These are phyloP conservation scores for Trichocladium antarcticum DNA, from an alignment of 495 filamentous ascomycete species.

Conservation along the genomic window DNA sequence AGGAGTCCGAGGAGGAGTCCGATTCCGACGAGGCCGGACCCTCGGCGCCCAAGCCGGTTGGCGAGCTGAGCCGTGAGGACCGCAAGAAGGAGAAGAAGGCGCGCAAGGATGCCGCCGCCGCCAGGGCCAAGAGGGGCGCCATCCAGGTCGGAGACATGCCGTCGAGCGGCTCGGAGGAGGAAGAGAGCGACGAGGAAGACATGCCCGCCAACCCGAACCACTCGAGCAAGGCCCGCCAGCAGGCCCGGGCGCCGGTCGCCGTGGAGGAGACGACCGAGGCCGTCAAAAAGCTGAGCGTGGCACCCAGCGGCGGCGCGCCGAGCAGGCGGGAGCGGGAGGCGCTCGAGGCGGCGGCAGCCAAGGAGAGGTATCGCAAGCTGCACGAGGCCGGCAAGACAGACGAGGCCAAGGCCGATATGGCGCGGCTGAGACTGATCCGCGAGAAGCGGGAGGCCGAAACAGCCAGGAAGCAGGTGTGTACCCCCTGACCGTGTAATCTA, in stretches of 20 bases:
- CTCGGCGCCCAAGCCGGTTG: constrained; percentile 27
- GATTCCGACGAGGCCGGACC: constrained; percentile 19
- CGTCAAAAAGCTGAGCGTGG: constrained; percentile 33
- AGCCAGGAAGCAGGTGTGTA: constrained; percentile 41
- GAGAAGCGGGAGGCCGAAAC: constrained; percentile 82
- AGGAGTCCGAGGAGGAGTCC: constrained; percentile 31
- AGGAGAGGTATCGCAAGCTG: constrained; percentile 84
- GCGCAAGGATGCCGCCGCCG: constrained; percentile 78
- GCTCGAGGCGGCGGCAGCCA: constrained; percentile 72
- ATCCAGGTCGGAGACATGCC: constrained; percentile 78
- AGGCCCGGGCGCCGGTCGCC: constrained; percentile 33
- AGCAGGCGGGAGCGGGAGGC: constrained; percentile 83
- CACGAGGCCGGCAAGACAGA: constrained; percentile 96
- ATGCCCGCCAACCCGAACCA: constrained; percentile 88
- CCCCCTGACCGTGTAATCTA: neutral
- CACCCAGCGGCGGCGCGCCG: constrained; percentile 38
- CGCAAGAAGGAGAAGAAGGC: constrained; percentile 82
- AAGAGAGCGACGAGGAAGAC: constrained; percentile 47
- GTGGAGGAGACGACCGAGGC: constrained; percentile 41
- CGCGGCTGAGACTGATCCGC: constrained; percentile 63
- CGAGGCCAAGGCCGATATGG: constrained; percentile 87
- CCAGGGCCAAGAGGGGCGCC: constrained; percentile 48
- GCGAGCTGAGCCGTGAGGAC: constrained; percentile 64
- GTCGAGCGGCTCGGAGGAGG: constrained; percentile 52
- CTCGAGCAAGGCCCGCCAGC: constrained; percentile 54